Evolutionary conservation across 805 yeast genomes (phyloP).

Genomic region (Zygosaccharomyces pseudorouxii): DNA sequence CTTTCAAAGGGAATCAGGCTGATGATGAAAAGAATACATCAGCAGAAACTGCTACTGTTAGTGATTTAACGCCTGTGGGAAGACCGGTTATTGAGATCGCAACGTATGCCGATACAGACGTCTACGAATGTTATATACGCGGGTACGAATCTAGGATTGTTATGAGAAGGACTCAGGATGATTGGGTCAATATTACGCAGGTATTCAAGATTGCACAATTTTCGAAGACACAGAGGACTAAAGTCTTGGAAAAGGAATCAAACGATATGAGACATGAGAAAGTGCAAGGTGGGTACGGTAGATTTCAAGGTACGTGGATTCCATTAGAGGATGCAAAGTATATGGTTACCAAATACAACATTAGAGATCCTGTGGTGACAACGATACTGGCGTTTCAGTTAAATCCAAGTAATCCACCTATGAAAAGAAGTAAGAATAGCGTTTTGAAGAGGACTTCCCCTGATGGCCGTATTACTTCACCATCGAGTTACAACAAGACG

Average conservation of each 20-base stretch:
- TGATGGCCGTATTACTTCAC: slow-evolving; percentile 31
- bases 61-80: slow-evolving; percentile 2
- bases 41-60: not conserved
- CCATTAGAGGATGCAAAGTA: slow-evolving; percentile 62
- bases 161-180: slow-evolving; percentile 86
- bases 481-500: slow-evolving; percentile 34
- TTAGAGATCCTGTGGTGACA: slow-evolving; percentile 46
- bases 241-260: slow-evolving; percentile 70
- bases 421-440: slow-evolving; percentile 38
- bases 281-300: slow-evolving; percentile 80
- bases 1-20: slow-evolving; percentile 3
- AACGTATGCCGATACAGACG: slow-evolving; percentile 49
- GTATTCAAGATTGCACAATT: slow-evolving; percentile 72
- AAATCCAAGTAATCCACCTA: slow-evolving; percentile 43
- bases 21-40: slow-evolving; percentile 4
- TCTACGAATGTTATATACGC: slow-evolving; percentile 58
- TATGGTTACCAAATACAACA: slow-evolving; percentile 49
- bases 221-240: slow-evolving; percentile 74
- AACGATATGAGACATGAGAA: slow-evolving; percentile 69
- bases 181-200: slow-evolving; percentile 91
- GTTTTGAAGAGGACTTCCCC: slow-evolving; percentile 31
- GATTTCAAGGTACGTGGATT: slow-evolving; percentile 85
- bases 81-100: slow-evolving; percentile 37
- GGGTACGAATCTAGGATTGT: slow-evolving; percentile 39
- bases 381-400: slow-evolving; percentile 51